Base-by-base conservation (phyloP, 1,284 basidiomycete species). In the Entoloma clypeatum region DNA sequence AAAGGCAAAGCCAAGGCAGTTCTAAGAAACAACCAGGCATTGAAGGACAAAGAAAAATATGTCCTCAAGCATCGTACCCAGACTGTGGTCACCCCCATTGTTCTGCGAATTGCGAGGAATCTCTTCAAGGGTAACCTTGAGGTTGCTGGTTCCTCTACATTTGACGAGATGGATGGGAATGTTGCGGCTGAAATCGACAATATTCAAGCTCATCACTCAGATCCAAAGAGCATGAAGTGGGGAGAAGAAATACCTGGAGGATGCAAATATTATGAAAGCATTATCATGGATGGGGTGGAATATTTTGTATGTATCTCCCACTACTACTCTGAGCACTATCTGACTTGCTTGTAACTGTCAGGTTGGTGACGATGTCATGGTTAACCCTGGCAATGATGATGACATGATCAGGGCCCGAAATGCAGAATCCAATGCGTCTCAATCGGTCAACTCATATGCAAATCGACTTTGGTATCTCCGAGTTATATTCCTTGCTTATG, bases 361-460 rank as follows among this genome's bases (percentile, higher is more conserved):
- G 82, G 61, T 68, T 34, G 78, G 79, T 7, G 79, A 86, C 48
- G 57, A 69, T 36, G 74, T 84, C 0, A 75, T 81, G 63, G 76
- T 84, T 4, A 64, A 69, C 45, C 71, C 71, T 17, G 77, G 75
- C 2, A 48, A 63, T 28, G 75, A 79, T 38, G 59, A 62, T 18
- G 59, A 75, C 44, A 59, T 43, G 36, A 51, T 43, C 21, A 56
- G 73, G 19, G 62, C 60, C 35, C 56, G 53, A 41, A 66, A 61
- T 49, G 64, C 69, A 16, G 43, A 51, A 17, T 54, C 62, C 22
- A 53, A 56, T 16, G 61, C 61, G 5, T 59, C 65, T 17, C 64
- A 67, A 42, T 69, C 73, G 4, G 52, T 62, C 16, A 71, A 71
- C 44, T 48, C 56, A 13, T 68, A 77, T 33, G 78, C 70, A 23